Conservation (phyloP, 768 basidiomycete species). For the Boletus subcaerulescens region DNA sequence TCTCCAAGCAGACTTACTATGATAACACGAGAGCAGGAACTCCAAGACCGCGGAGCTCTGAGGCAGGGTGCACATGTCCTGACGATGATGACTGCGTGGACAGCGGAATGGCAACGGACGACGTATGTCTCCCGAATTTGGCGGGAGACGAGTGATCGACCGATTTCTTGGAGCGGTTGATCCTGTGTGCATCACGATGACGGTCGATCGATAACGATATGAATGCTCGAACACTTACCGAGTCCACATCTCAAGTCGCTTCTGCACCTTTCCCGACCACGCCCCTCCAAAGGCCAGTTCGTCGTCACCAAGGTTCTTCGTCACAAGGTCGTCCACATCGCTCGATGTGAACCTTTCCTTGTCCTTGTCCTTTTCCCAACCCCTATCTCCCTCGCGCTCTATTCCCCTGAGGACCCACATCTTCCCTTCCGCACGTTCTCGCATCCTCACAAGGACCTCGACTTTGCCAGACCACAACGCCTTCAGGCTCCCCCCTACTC, state of each 20-base stretch:
- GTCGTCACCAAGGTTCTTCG: constrained; percentile 28
- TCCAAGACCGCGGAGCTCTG: constrained; percentile 25
- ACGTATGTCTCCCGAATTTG: constrained; percentile 23
- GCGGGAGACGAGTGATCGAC: constrained; percentile 26
- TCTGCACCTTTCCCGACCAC: constrained; percentile 43
- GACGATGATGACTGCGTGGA: constrained; percentile 37
- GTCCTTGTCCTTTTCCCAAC: constrained; percentile 28
- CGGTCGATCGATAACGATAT: neutral
- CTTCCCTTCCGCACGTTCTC: constrained; percentile 27
- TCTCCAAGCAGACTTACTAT: constrained; percentile 27
- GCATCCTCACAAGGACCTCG: constrained; percentile 26
- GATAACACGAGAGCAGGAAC: constrained; percentile 42
- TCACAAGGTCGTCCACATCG: constrained; percentile 27
- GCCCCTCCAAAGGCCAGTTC: constrained; percentile 33
- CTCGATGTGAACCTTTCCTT: constrained; percentile 23
- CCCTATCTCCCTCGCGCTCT: constrained; percentile 27
- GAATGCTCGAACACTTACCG: constrained; percentile 32
- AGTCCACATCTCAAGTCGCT: constrained; percentile 49
- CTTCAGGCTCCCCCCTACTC: constrained; percentile 31
- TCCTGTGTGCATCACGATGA: constrained; percentile 21
- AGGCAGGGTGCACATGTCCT: constrained; percentile 25
- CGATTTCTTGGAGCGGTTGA: constrained; percentile 34
- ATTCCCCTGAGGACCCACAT: constrained; percentile 7
- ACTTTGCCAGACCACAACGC: constrained; percentile 34
- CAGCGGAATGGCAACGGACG: constrained; percentile 29